Evolutionary conservation across 345 rosid species (phyloP).

Genomic region (Bruguiera sexangula): DNA sequence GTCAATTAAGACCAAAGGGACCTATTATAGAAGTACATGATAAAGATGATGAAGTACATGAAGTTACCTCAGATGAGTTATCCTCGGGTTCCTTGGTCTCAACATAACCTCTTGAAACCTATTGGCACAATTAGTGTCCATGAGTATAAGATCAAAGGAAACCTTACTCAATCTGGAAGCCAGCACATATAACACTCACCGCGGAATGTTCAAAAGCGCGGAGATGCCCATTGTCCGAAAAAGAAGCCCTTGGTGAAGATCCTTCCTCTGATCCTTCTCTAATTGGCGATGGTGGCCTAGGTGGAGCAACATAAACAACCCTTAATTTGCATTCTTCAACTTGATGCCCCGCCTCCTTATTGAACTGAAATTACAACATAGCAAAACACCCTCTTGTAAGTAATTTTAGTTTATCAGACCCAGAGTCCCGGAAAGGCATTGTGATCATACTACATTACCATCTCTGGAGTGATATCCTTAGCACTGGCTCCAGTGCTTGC

Average conservation of each 20-base stretch:
- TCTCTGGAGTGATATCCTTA: conserved; percentile 67
- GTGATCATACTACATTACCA: conserved; percentile 35
- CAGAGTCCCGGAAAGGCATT: background rate
- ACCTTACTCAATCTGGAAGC: background rate
- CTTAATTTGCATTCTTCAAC: conserved; percentile 74
- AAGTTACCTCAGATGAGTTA: conserved; percentile 54
- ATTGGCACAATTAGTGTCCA: conserved; percentile 14
- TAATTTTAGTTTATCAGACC: background rate
- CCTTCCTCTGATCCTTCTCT: conserved; percentile 84
- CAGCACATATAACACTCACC: conserved; percentile 40
- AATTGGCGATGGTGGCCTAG: conserved; percentile 68
- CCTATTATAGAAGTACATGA: background rate
- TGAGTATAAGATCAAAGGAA: background rate
- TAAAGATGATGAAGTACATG: background rate
- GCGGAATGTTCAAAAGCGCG: conserved; percentile 45
- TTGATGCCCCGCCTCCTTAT: conserved; percentile 52
- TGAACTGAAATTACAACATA: conserved; percentile 41
- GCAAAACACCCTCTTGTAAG: conserved; percentile 8
- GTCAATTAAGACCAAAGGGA: too few species aligned
- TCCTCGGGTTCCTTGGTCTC: conserved; percentile 50
- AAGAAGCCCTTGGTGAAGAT: conserved; percentile 64
- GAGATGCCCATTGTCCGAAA: conserved; percentile 53
- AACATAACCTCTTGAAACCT: conserved; percentile 49
- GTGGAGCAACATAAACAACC: conserved; percentile 76
- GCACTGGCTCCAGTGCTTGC: conserved; percentile 52